phyloP scores from a whole-genome alignment of 78 protist species.

The Fonticula alba region DNA sequence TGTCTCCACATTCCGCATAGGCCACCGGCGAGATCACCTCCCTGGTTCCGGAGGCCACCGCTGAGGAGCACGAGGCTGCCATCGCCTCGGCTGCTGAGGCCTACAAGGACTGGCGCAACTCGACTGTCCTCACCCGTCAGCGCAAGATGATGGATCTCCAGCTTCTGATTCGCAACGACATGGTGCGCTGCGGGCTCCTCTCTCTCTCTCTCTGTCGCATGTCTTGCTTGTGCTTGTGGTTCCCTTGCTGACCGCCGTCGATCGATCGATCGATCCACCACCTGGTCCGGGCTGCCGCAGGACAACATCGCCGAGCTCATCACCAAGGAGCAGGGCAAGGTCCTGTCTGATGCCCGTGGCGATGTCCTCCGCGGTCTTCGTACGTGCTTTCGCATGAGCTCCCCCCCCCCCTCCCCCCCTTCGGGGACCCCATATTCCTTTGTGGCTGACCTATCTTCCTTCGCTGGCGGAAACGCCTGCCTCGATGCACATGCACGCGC shows the following conservation, averaged over 20 bases:
- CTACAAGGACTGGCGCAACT: slow-evolving; percentile 59
- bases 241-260: not conserved
- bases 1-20: not conserved
- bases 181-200: slow-evolving; percentile 3
- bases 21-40: slow-evolving; percentile 60
- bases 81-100: slow-evolving; percentile 47
- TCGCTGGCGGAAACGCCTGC: not conserved
- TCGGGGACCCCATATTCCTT: not conserved
- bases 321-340: slow-evolving; percentile 87
- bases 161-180: slow-evolving; percentile 50
- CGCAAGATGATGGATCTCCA: slow-evolving; percentile 58
- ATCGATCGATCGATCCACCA: not conserved
- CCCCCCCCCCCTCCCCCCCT: not conserved
- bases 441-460: not conserved
- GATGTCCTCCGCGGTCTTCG: slow-evolving; percentile 59
- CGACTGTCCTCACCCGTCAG: slow-evolving; percentile 52
- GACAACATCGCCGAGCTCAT: slow-evolving; percentile 49
- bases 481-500: not conserved
- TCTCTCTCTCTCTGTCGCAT: not conserved
- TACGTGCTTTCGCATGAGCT: not conserved
- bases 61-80: slow-evolving; percentile 67
- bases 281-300: not conserved
- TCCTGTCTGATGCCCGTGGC: slow-evolving; percentile 77
- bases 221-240: not conserved
- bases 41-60: slow-evolving; percentile 47